Evolutionary conservation across 768 basidiomycete genomes (phyloP).

Genomic region (Neoboletus subvelutipes): DNA sequence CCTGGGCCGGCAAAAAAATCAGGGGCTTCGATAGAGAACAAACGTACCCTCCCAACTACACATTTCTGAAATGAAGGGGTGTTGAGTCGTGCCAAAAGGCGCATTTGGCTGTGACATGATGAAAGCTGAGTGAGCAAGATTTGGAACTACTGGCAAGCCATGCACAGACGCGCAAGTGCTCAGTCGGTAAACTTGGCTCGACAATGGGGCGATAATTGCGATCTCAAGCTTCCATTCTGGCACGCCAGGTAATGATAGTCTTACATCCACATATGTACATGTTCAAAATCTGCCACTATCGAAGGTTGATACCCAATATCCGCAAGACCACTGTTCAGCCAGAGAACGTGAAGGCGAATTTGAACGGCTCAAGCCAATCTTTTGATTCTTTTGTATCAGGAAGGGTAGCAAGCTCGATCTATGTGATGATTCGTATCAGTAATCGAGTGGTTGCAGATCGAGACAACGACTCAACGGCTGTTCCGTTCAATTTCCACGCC

Average conservation of each 20-base stretch:
- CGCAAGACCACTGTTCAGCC: too few relatives aligned
- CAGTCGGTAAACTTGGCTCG: too few relatives aligned
- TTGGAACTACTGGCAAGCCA: background rate
- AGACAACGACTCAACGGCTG: background rate
- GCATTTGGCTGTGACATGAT: background rate
- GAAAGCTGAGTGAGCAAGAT: background rate
- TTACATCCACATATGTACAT: constrained; percentile 1
- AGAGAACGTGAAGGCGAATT: too few relatives aligned
- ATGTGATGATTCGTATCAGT: background rate
- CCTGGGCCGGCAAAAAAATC: too few relatives aligned
- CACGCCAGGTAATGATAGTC: too few relatives aligned
- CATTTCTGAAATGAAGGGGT: background rate
- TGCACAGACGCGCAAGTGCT: too few relatives aligned
- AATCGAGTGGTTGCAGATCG: too few relatives aligned
- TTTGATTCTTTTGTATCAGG: background rate
- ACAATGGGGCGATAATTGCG: too few relatives aligned
- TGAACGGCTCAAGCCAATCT: constrained; percentile 7
- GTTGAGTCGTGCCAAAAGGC: background rate
- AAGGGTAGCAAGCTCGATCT: too few relatives aligned
- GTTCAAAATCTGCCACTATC: background rate
- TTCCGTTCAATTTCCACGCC: constrained; percentile 8
- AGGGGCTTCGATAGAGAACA: background rate
- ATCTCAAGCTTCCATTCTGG: too few relatives aligned
- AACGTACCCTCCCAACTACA: background rate
- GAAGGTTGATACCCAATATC: too few relatives aligned